Conservation (phyloP, 345 rosid genomes). For the Citrus hindsii region DNA sequence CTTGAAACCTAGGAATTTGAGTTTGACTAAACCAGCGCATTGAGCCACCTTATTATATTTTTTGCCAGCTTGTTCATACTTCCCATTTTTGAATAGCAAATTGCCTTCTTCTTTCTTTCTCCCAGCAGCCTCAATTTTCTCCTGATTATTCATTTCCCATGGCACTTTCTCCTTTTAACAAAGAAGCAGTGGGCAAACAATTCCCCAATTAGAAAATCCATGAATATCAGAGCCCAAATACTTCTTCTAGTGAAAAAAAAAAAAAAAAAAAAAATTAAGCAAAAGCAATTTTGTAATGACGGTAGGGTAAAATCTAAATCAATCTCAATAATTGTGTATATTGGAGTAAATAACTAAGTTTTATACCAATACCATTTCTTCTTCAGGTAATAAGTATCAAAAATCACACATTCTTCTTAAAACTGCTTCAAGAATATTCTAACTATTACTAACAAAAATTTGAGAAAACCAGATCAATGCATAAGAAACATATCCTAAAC, state of each 20-base stretch:
- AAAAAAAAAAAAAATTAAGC: too few species aligned
- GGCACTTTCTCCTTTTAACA: conserved; percentile 36
- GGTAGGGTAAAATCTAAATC: not conserved
- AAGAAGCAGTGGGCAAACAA: not conserved
- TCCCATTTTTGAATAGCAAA: conserved; percentile 47
- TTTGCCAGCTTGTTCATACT: conserved; percentile 45
- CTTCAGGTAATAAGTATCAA: not conserved
- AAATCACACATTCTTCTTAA: not conserved
- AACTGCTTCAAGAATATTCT: not conserved
- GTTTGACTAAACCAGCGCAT: not conserved
- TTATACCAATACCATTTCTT: not conserved
- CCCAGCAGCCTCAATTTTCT: conserved; percentile 45
- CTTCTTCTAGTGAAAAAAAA: not conserved
- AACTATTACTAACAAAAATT: not conserved
- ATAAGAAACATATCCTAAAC: not conserved
- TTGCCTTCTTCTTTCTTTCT: conserved; percentile 60
- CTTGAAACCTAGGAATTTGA: not conserved
- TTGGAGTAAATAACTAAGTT: not conserved
- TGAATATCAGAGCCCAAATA: not conserved
- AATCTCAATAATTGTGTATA: not conserved
- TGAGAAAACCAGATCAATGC: conserved; percentile 2
- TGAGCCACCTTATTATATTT: conserved; percentile 53
- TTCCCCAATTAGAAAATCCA: not conserved
- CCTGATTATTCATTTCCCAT: conserved; percentile 48
- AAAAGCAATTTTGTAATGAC: not conserved